Evolutionary conservation across 345 rosid genomes (phyloP), one percentile per base, ranked within the genome.

Genomic region (Anastatica hierochuntica): DNA sequence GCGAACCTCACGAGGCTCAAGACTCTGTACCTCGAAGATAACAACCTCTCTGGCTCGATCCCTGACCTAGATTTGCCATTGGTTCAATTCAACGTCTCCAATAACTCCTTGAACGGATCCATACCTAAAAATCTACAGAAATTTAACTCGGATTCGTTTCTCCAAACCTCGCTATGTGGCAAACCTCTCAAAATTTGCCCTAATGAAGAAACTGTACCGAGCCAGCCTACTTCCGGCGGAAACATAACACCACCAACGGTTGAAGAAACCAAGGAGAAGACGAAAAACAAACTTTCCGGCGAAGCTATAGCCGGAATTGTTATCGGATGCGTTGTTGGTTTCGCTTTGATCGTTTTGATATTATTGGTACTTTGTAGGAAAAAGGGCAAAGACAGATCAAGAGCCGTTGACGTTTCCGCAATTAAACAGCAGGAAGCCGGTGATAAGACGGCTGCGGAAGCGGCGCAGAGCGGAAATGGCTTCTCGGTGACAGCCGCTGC

Each of bases 301-400:
- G 94, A 89, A 12, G 95, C 81, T 10, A 79, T 85, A 40, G 96
- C 96, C 0, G 99, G 99, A 10, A 84, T 94, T 37, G 92, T 77
- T 18, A 82, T 94, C 24, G 99, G 89, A 53, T 81, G 83, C 43
- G 63, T 94, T 15, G 38, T 81, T 45, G 97, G 74, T 20, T 62
- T 85, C 38, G 23, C 69, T 4, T 29, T 92, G 37, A 63, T 88
- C 44, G 43, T 75, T 7, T 1, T 85, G 50, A 23, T 83, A 60
- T 47, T 82, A 62, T 72, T 82, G 77, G 35, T 79, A 58, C 44
- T 85, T 20, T 79, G 79, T 21, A 62, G 95, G 64, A 83, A 63
- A 58, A 83, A 67, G 60, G 71, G 80, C 7, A 70, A 56, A 37
- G 76, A 64, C 60, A 79, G 70, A 20, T 70, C 82, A 0, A 79